Evolutionary conservation across 2,329 filamentous ascomycete species (phyloP), one percentile per base, ranked within the genome.

Genomic region (Diaporthe longicolla): DNA sequence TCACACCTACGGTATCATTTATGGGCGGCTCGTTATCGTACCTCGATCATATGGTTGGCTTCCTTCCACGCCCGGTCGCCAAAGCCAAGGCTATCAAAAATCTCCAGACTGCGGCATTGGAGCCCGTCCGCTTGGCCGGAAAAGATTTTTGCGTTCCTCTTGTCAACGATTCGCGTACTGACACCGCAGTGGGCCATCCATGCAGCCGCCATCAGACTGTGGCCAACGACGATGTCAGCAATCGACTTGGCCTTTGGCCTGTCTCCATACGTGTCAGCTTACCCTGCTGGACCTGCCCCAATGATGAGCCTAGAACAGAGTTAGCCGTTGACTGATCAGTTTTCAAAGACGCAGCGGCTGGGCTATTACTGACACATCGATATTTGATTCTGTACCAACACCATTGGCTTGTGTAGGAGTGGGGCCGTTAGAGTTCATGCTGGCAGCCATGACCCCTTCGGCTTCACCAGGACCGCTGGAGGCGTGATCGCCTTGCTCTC

Each of bases 81-180:
- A 73, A 95, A 89, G 0, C 90, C 92, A 77, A 95, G 93, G 66
- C 89, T 91, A 77, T 95, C 91, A 72, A 94, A 89, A n/a, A 94
- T 93, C 81, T 95, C 91, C 2, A 94, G 84, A 0, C 91, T 93
- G 1, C 92, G 89, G 76, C 88, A 89, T 81, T 93, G 90, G 11
- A 83, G 81, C 11, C 86, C 85, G 73, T 88, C 85, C 48, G 86
- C 85, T 76, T 88, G 85, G 4, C 85, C 84, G 8, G 80, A 81
- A 76, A 82, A 83, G 50, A 86, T 78, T 75, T 84, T 80, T 58
- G 76, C 74, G 43, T 76, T 78, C n/a, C 85, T 81, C 78, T 87
- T 87, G 78, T 87, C 85, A n/a, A 87, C 79, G 45, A 87, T 83
- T n/a, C 85, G 82, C 5, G 84, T 79, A 21, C 81, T 79, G 70